Evolutionary conservation across 441 rosid species (phyloP), one percentile per base, ranked within the genome.

Genomic region (Pelargonium exstipulatum): DNA sequence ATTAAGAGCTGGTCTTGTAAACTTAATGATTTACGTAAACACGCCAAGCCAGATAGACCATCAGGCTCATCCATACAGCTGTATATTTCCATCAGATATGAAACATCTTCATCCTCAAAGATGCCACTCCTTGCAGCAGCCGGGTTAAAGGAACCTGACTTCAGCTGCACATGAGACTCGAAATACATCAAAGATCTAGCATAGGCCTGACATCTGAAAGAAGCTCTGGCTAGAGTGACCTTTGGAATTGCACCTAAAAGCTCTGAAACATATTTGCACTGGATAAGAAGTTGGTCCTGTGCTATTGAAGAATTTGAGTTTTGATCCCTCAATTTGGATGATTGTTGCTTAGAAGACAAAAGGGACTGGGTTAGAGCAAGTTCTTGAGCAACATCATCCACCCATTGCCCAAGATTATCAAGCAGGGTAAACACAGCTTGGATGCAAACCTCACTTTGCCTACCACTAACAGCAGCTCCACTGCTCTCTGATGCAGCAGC

Each of bases 381-480:
- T 73, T 86, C 97, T 75, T 91, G 98, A 72, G 88, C 86, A 79
- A 87, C 82, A 78, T 92, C 98, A 73, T 92, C 99, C 79, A 87
- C 92, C 99, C 99, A 95, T 82, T 92, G 98, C 76, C 96, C 98
- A 68, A 95, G 97, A 82, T 92, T 95, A 83, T 95, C 99, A 20
- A 95, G 96, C 82, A 95, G 97, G 74, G 95, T 91, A 78, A 95
- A 95, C 61, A 91, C 89, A 77, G 98, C 94, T 83, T 95, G 98
- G 77, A 88, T 84, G 82, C 99, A 95, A 80, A 95, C 98, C 80
- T 95, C 97, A 80, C 88, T 89, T 74, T 88, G 93, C 69, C 96
- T 91, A 76, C 82, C 85, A 77, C 79, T 75, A 78, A 82, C 78
- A 53, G 87, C 80, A 78, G 83, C 88, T 37, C 88, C 87, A 79